Conservation (phyloP, 208 protist genomes). For the Ichthyophonus hoferi region DNA sequence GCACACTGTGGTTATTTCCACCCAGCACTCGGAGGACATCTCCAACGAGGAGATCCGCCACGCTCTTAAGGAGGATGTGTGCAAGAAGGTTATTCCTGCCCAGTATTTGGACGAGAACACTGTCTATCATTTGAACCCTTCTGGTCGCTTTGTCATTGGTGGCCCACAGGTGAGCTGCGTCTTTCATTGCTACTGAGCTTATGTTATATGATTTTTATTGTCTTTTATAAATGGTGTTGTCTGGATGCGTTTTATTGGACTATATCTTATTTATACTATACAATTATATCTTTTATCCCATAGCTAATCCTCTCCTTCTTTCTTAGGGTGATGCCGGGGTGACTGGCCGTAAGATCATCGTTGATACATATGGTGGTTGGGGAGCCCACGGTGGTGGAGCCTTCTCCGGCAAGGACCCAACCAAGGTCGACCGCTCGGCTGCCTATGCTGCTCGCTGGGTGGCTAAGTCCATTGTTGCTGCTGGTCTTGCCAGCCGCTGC, state of each 20-base stretch:
- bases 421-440: constrained; percentile 99
- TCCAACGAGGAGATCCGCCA: constrained; percentile 82
- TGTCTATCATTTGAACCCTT: constrained; percentile 98
- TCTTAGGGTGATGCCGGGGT: constrained; percentile 91
- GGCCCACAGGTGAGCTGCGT: constrained; percentile 73
- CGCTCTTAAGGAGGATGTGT: constrained; percentile 88
- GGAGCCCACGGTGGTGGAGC: constrained; percentile 98
- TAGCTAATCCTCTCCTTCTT: constrained; percentile 47
- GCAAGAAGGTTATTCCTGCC: constrained; percentile 84
- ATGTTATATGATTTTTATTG: background rate
- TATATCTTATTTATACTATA: background rate
- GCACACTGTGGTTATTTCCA: constrained; percentile 96
- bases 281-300: background rate
- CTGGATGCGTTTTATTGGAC: background rate
- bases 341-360: constrained; percentile 99
- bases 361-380: constrained; percentile 99
- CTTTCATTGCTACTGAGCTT: too few relatives aligned
- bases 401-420: constrained; percentile 99
- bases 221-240: background rate
- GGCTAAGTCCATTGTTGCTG: constrained; percentile 95
- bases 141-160: constrained; percentile 97
- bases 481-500: constrained; percentile 80
- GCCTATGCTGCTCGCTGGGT: constrained; percentile 97
- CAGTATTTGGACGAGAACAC: constrained; percentile 87
- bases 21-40: constrained; percentile 91